Evolutionary conservation across 2,329 filamentous ascomycete genomes (phyloP).

Genomic region (Zymoseptoria pseudotritici): DNA sequence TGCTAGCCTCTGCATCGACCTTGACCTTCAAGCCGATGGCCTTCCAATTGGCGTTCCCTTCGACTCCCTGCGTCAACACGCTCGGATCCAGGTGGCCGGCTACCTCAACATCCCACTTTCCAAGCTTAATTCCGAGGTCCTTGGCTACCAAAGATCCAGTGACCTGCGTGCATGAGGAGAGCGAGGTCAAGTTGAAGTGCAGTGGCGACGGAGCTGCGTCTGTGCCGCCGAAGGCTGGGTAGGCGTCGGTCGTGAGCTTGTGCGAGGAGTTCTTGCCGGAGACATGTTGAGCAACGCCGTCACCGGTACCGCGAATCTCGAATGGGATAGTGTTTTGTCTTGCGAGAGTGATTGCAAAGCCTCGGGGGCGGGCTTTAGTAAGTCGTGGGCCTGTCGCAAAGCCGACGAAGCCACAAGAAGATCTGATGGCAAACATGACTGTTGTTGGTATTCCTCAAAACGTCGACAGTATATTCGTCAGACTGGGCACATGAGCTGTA

Average conservation of each 20-base stretch:
- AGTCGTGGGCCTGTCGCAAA: neutral
- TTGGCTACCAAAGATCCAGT: conserved; percentile 9
- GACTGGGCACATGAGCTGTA: neutral
- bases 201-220: conserved; percentile 7
- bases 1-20: conserved; percentile 2
- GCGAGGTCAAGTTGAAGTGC: conserved; percentile 8
- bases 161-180: conserved; percentile 9
- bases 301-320: conserved; percentile 1
- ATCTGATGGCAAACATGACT: neutral
- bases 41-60: conserved; percentile 9
- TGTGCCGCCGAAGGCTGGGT: conserved; percentile 5
- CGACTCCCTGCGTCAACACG: conserved; percentile 4
- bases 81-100: conserved; percentile 6
- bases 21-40: conserved; percentile 4
- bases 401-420: neutral
- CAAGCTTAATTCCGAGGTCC: conserved; percentile 6
- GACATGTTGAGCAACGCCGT: conserved; percentile 3
- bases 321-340: conserved; percentile 2
- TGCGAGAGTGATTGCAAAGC: neutral
- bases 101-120: conserved; percentile 8
- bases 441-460: neutral
- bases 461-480: neutral
- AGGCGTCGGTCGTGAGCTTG: conserved; percentile 2
- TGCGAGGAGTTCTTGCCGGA: conserved; percentile 1
- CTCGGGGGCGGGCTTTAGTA: neutral